Base-by-base conservation (phyloP, 306 rosid genomes). In the Dryas alaskensis region DNA sequence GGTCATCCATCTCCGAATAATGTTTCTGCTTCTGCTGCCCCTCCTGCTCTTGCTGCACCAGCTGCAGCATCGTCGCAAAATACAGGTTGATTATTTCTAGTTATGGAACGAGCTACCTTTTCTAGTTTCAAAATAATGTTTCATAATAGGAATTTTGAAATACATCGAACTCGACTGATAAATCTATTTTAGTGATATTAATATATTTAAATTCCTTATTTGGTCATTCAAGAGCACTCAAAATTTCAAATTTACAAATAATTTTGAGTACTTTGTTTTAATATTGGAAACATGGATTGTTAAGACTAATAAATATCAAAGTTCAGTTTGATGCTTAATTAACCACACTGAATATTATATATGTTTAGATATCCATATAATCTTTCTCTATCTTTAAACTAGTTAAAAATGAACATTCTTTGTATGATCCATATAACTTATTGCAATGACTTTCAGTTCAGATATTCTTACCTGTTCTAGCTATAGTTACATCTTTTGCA, bases 11-110 rank as follows among this genome's bases (percentile, higher is more conserved):
- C 73, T 25, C 66, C 17, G 16, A 78, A 31, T 54, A 67, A 76
- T 54, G 76, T 16, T 49, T 60, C 74, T 16, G 52, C 72, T 77
- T 69, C 81, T 72, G 27, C 67, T 76, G 63, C 69, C 47, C 55
- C 77, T 60, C 70, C 63, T 51, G 39, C 72, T 19, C 64, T 78
- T 76, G 63, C 79, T 60, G 60, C 78, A 67, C 81, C 83, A 1
- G 0, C 17, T 37, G 59, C 50, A 39, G 47, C 78, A 60, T 2
- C 37, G 40, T 60, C 80, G 8, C 78, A 55, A 51, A 67, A 60
- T 16, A 2, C 71, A 73, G 73, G 83, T 79, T 83, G 51, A 51
- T 53, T 49, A 70, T 67, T 16, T 65, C 70, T 46, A 13, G 22
- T 57, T 48, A 46, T 42, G 37, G 48, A n/a, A 10, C 50, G 54